Conservation (phyloP, 768 basidiomycete species). For the Mycena amicta region DNA sequence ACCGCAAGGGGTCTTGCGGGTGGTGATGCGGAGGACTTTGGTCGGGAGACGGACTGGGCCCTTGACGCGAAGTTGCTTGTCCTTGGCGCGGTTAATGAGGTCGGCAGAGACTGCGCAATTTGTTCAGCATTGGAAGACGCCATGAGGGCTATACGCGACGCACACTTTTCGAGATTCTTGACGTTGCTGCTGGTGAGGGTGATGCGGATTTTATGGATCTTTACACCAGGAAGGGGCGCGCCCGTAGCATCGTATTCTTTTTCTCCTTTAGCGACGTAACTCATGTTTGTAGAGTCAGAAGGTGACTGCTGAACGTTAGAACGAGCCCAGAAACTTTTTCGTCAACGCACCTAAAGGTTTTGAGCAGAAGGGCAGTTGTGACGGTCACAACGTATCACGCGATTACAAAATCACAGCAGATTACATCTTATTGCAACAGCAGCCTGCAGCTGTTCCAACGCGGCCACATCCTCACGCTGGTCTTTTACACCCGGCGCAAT, state of each 20-base stretch:
- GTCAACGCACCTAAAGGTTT: conserved; percentile 15
- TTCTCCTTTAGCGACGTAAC: conserved; percentile 98
- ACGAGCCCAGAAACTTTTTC: not conserved
- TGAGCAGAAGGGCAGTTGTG: conserved; percentile 6
- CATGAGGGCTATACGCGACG: too few relatives aligned
- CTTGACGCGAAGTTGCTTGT: conserved; percentile 99
- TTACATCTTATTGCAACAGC: not conserved
- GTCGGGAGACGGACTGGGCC: conserved; percentile 99
- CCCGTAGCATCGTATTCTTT: conserved; percentile 97
- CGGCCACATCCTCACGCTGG: not conserved
- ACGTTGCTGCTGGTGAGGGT: conserved; percentile 98
- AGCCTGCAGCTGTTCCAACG: conserved; percentile 1
- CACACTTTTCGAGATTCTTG: conserved; percentile 98
- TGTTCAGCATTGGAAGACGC: not conserved
- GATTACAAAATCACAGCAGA: too few relatives aligned
- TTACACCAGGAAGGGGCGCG: conserved; percentile 80
- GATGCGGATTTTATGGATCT: conserved; percentile 99
- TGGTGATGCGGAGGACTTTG: conserved; percentile 98
- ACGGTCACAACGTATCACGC: not conserved
- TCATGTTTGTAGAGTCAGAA: conserved; percentile 84
- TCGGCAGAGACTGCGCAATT: conserved; percentile 81
- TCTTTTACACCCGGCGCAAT: not conserved
- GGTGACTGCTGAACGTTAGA: conserved; percentile 57
- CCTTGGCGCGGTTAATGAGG: conserved; percentile 98
- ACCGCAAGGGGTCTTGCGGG: conserved; percentile 99